These are phyloP conservation scores for Setaria viridis DNA, from an alignment of 202 grass and related monocot species.

Conservation along the genomic window DNA sequence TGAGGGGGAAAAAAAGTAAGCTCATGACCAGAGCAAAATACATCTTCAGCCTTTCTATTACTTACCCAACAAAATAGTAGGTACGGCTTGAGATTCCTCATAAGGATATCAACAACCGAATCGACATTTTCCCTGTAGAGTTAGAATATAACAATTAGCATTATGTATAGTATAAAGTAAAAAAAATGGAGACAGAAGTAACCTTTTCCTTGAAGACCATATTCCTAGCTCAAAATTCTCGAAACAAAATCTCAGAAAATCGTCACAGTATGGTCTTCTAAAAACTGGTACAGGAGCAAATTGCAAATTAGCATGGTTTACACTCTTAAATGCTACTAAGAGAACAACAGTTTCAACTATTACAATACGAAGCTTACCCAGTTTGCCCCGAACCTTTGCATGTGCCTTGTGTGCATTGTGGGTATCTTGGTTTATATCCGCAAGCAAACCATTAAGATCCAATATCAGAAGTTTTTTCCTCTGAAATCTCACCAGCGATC, in stretches of 20 bases:
- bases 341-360: slow-evolving; percentile 33
- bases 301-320: slow-evolving; percentile 49
- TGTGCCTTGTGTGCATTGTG: slow-evolving; percentile 44
- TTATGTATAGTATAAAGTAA: not conserved
- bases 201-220: slow-evolving; percentile 94
- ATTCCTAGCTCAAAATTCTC: slow-evolving; percentile 86
- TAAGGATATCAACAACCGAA: slow-evolving; percentile 66
- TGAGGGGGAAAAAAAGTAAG: slow-evolving; percentile 1
- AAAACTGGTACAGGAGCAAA: slow-evolving; percentile 67
- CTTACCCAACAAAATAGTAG: slow-evolving; percentile 93
- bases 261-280: slow-evolving; percentile 71
- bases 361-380: slow-evolving; percentile 59
- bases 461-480: slow-evolving; percentile 92
- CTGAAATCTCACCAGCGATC: slow-evolving; percentile 49
- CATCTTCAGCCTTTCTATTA: slow-evolving; percentile 2
- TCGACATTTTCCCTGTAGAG: slow-evolving; percentile 73
- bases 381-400: slow-evolving; percentile 66
- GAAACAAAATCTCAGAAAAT: slow-evolving; percentile 96
- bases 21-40: slow-evolving; percentile 5
- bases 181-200: slow-evolving; percentile 21
- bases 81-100: slow-evolving; percentile 62
- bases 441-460: slow-evolving; percentile 92
- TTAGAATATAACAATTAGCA: slow-evolving; percentile 36
- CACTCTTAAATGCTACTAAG: slow-evolving; percentile 31
- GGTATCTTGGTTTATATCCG: slow-evolving; percentile 69